Evolutionary conservation across 2,329 filamentous ascomycete species (phyloP).

Genomic region (Aureobasidium vineae): DNA sequence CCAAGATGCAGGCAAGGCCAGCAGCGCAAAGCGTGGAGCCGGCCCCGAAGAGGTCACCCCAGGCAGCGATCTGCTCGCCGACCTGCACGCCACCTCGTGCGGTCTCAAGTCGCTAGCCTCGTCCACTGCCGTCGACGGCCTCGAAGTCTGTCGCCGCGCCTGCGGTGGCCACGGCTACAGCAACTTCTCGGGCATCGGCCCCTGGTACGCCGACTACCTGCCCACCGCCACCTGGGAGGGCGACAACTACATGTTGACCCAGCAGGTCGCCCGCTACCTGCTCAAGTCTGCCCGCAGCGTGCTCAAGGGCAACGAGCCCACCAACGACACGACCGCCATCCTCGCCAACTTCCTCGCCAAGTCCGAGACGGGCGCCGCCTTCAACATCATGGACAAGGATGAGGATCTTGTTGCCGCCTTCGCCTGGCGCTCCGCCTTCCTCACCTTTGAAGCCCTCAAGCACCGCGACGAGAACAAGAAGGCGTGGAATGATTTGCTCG

Average conservation of each 20-base stretch:
- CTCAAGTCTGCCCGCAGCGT: slow-evolving; percentile 72
- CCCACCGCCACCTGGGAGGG: slow-evolving; percentile 72
- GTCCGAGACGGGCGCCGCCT: slow-evolving; percentile 68
- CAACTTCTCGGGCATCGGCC: slow-evolving; percentile 71
- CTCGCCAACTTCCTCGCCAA: slow-evolving; percentile 63
- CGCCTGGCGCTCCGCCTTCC: slow-evolving; percentile 70
- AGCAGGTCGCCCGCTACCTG: slow-evolving; percentile 74
- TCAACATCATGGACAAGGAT: slow-evolving; percentile 70
- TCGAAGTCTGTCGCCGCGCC: slow-evolving; percentile 71
- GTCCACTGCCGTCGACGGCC: slow-evolving; percentile 69
- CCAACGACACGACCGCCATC: slow-evolving; percentile 68
- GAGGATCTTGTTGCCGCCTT: slow-evolving; percentile 70
- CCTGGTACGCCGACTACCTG: slow-evolving; percentile 72
- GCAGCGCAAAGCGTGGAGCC: slow-evolving; percentile 53
- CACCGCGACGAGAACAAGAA: slow-evolving; percentile 72
- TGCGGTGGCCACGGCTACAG: slow-evolving; percentile 77
- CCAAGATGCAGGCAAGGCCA: slow-evolving; percentile 44
- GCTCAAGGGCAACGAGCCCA: slow-evolving; percentile 60
- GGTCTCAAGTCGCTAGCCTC: slow-evolving; percentile 72
- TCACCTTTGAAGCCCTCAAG: slow-evolving; percentile 73
- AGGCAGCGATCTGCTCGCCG: slow-evolving; percentile 66
- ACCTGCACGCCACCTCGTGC: slow-evolving; percentile 74
- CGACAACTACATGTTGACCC: slow-evolving; percentile 79
- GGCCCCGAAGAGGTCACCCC: slow-evolving; percentile 67
- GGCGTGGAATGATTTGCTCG: slow-evolving; percentile 72